A percentile compares a stretch with the other conserved stretches of the same genome.
phyloP scores from a whole-genome alignment of 1,139 yeast genomes.

The Suzukiozyma palmioleophila region DNA sequence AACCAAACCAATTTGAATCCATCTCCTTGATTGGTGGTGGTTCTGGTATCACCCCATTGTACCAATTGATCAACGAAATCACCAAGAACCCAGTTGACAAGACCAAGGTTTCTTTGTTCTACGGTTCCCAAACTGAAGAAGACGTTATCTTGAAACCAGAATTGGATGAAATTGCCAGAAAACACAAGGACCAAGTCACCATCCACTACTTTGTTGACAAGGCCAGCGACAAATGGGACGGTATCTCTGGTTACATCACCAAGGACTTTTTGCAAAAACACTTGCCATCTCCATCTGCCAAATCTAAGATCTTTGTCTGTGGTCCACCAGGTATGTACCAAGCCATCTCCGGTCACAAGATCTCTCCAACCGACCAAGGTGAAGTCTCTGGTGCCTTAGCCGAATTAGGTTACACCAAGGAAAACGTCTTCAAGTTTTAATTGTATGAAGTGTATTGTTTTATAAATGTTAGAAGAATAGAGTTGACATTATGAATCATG shows the following conservation, averaged over 20 bases:
- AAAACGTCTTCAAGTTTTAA: conserved; percentile 85
- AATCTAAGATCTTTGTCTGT: conserved; percentile 76
- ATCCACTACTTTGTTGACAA: conserved; percentile 73
- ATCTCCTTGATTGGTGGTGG: conserved; percentile 95
- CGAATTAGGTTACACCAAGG: conserved; percentile 85
- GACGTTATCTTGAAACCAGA: conserved; percentile 81
- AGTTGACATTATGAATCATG: neutral
- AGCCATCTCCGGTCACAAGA: conserved; percentile 70
- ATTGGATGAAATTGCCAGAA: conserved; percentile 62
- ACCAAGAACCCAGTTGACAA: conserved; percentile 70
- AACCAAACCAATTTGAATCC: conserved; percentile 71
- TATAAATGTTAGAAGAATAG: neutral
- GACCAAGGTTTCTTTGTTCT: conserved; percentile 67
- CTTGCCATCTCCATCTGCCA: conserved; percentile 61
- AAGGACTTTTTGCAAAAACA: conserved; percentile 65
- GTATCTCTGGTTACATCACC: conserved; percentile 79
- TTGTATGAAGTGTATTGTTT: no score
- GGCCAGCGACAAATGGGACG: conserved; percentile 67
- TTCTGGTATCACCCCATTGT: conserved; percentile 93
- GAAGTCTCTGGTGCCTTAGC: conserved; percentile 83
- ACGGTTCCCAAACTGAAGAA: conserved; percentile 73
- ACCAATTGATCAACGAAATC: conserved; percentile 80
- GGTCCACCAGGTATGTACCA: conserved; percentile 71
- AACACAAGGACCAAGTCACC: conserved; percentile 62
- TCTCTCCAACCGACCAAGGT: conserved; percentile 90